phyloP scores from a whole-genome alignment of 2,329 filamentous ascomycete species.

The Sporothrix brasiliensis region DNA sequence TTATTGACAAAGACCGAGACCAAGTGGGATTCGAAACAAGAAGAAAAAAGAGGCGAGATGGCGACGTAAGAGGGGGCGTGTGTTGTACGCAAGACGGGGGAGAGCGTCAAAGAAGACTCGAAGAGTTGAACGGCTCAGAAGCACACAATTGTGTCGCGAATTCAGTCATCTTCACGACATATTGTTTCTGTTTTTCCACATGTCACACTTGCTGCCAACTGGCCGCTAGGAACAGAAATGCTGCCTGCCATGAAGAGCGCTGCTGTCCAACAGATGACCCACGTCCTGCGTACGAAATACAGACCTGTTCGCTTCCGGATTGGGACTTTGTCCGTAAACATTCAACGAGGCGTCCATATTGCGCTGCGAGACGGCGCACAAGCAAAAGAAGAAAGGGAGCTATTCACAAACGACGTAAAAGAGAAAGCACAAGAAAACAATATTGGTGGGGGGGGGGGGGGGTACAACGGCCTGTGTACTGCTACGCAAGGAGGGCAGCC shows the following conservation, averaged over 20 bases:
- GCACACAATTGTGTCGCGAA: neutral
- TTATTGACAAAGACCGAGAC: neutral
- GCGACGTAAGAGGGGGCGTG: neutral
- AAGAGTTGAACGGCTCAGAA: neutral
- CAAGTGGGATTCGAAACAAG: too few relatives aligned
- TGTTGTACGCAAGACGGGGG: neutral
- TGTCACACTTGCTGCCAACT: neutral
- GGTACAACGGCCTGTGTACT: neutral
- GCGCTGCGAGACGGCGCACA: constrained; percentile 4
- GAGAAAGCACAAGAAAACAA: neutral
- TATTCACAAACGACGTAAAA: neutral
- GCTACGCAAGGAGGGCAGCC: neutral
- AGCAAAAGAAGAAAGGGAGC: neutral
- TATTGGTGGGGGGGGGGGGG: neutral
- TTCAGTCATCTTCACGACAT: neutral
- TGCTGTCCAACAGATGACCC: neutral
- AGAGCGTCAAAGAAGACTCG: neutral
- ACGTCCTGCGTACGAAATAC: neutral
- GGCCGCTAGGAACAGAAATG: neutral
- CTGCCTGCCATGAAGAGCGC: neutral
- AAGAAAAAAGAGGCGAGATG: neutral
- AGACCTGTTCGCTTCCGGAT: neutral
- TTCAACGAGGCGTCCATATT: neutral
- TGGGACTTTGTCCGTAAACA: neutral
- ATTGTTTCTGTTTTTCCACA: neutral